Evolutionary conservation across 2,329 filamentous ascomycete genomes (phyloP).

Genomic region (Calcarisporium arbuscula): DNA sequence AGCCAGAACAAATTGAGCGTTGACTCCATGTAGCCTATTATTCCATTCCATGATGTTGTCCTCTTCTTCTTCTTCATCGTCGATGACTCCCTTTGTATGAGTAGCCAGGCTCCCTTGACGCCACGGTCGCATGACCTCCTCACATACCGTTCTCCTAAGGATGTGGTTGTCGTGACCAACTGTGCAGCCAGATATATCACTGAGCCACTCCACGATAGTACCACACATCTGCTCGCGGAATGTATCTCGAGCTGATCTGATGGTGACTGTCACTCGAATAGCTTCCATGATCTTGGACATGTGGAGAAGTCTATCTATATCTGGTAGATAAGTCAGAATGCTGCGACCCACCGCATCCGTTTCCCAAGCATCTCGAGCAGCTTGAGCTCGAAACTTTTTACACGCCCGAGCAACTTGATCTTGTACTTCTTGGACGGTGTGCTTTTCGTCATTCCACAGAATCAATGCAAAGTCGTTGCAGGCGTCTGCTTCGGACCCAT

Average conservation of each 20-base stretch:
- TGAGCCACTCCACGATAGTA: slow-evolving; percentile 94
- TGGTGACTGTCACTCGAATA: slow-evolving; percentile 92
- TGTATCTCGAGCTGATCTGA: slow-evolving; percentile 86
- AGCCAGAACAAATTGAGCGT: slow-evolving; percentile 30
- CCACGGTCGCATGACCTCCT: slow-evolving; percentile 87
- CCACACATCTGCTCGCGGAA: slow-evolving; percentile 98
- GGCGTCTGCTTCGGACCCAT: slow-evolving; percentile 51
- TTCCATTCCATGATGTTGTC: slow-evolving; percentile 38
- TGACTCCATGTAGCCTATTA: slow-evolving; percentile 23
- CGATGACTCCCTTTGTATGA: slow-evolving; percentile 51
- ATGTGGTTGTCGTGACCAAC: slow-evolving; percentile 76
- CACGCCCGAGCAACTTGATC: slow-evolving; percentile 90
- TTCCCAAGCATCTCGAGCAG: slow-evolving; percentile 71
- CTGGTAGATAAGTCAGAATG: slow-evolving; percentile 68
- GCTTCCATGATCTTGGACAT: slow-evolving; percentile 87
- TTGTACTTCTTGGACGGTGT: slow-evolving; percentile 85
- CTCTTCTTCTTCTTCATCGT: slow-evolving; percentile 40
- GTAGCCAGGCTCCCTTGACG: slow-evolving; percentile 74
- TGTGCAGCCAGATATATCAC: slow-evolving; percentile 84
- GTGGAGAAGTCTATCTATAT: slow-evolving; percentile 65
- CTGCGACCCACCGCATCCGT: slow-evolving; percentile 84
- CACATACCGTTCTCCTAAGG: slow-evolving; percentile 75
- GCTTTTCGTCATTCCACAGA: slow-evolving; percentile 98
- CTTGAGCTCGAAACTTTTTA: slow-evolving; percentile 62
- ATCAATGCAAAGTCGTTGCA: slow-evolving; percentile 70